Evolutionary conservation across 805 yeast species (phyloP), one percentile per base, ranked within the genome.

Genomic region (Clavispora fructus): DNA sequence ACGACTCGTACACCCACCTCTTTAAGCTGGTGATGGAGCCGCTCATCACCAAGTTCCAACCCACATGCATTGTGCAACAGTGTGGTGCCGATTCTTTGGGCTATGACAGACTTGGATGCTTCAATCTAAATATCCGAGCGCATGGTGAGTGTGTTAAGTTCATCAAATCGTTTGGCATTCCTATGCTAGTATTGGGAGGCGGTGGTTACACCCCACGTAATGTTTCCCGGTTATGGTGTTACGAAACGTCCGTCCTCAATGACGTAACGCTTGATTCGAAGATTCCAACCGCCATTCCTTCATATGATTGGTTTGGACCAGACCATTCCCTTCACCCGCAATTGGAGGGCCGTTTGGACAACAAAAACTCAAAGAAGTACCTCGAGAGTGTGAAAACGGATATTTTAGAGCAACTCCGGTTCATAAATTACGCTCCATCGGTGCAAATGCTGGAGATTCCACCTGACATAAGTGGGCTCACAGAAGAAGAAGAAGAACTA

Each of bases 131-230:
- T 54, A 91, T 94, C 69, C 78, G 81, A 48, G 98, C 96, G 2
- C 97, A 92, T 61, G 97, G 97, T 17, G 95, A 88, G 64, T 94
- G 98, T 69, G 97, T 92, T 28, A 85, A 83, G 58, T 92, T 77
- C 63, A 83, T 91, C 54, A 89, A 89, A 65, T 80, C 90, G 35
- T 91, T 91, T 67, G 95, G 95, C 13, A 68, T 91, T 32, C 98
- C 98, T 9, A 80, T 89, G 78, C 70, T 92, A 54, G 96, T 91
- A 6, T 71, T 92, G 11, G 99, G 99, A 19, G 99, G 99, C 43
- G 99, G 99, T 49, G 99, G 99, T 16, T 92, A 92, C 66, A 94
- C 99, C 2, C 96, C 96, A 62, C 77, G 97, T 59, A 92, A 92
- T 61, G 99, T 92, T 12, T 85, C 95, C 35, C 75, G 98, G 55